Base-by-base conservation (phyloP, 495 filamentous ascomycete genomes). In the Penicillium canescens region DNA sequence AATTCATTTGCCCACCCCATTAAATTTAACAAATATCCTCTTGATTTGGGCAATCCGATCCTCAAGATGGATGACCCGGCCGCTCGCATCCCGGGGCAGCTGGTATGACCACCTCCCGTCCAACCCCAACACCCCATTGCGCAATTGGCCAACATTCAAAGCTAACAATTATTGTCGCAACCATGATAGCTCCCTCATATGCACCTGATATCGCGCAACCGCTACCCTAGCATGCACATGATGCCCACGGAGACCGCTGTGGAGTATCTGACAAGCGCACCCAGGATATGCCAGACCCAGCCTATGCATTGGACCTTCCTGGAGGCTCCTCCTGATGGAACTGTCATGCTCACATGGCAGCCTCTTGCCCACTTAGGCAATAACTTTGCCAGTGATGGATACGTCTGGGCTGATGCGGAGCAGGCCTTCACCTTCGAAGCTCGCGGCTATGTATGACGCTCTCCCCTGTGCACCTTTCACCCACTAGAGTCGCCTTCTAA, bases 301-400 rank as follows among this genome's bases (percentile, higher is more conserved):
- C 80, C 91, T 6, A 91, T 97, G 80, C 86, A 83, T 64, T 98
- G 93, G 93, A 91, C 86, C 14, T 96, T 94, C 70, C 78, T 97
- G 39, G 86, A 93, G 55, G 81, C 83, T 26, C 93, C 92, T 4
- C 76, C 74, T 31, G 89, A 96, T 73, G 91, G 91, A 9, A 85
- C 84, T 14, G 79, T 96, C 24, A 81, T 92, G 65, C 78, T 97
- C 20, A 87, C 86, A 35, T 97, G 92, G 93, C 91, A 96, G 66
- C 89, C 92, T 1, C 74, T 83, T 8, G 73, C 78, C 18, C 78
- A 83, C 46, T 72, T 90, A 46, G 83, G 82, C 14, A 79, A 78
- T 3, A 83, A 83, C 43, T 92, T 89, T 61, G 85, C 94, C 18
- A 95, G 86, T 53, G 93, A 98, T 80, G 94, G 94, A 12, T 93